Evolutionary conservation across 2,329 filamentous ascomycete species (phyloP), one percentile per base, ranked within the genome.

Genomic region (Penicillium occitanis): DNA sequence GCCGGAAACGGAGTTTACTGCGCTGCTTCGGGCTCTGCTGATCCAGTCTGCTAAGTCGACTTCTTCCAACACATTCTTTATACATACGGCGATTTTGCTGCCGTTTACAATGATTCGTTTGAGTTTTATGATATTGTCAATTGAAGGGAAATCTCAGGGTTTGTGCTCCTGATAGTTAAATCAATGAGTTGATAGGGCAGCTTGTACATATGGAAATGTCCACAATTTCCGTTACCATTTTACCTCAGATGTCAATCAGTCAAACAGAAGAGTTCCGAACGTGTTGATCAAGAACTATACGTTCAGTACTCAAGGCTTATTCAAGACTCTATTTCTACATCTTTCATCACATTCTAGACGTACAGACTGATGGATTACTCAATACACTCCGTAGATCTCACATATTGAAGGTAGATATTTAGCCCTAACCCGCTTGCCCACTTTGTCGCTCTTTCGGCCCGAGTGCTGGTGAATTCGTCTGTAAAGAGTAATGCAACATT

Each of bases 1-100:
- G 44, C 44, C 19, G 63, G 63, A 8, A 51, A 10, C 28, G 57
- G 63, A 30, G 33, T 65, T 14, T 65, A 65, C 55, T 65, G 63
- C 28, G 63, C 6, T 14, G 30, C 55, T 60, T 5, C 55, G 25
- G 55, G 63, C 10, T 44, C 57, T 22, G 37, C 33, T 30, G 40
- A 60, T 1, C 57, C 57, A 30, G 57, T 60, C 7, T 60, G 57
- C 22, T 60, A 46, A 46, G 14, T 33, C 11, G 1, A 11, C 8
- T n/a, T 6, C 3, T 10, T 33, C 7, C 4, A 53, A 33, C 4
- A 17, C 14, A 10, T n/a, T 53, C 17, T 53, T 11, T n/a, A 11
- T 5, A 3, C 5, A 17, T 17, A 8, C 13, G 14, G 5, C 14
- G 5, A 17, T n/a, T 5, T 33, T 30, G 0, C 3, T n/a, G 14